Conservation (phyloP, 129 eudicot genomes). For the Flaveria brownii region DNA sequence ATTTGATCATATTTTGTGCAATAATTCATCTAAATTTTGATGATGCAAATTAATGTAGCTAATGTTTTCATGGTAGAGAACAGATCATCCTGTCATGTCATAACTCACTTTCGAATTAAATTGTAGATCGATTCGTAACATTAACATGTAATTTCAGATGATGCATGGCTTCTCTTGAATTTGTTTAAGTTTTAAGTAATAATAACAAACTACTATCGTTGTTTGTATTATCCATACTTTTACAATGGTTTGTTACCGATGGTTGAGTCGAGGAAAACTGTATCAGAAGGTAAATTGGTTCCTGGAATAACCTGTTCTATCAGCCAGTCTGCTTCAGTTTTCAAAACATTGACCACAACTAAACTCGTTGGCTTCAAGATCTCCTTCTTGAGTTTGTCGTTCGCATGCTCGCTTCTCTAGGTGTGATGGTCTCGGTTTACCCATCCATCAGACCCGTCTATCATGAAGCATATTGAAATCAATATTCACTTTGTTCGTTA, state of each 20-base stretch:
- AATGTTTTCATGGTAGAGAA: slow-evolving; percentile 16
- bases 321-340: background rate
- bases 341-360: background rate
- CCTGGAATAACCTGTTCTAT: background rate
- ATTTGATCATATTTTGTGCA: slow-evolving; percentile 30
- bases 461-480: no score
- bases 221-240: no score
- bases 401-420: no score
- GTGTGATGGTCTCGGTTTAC: no score
- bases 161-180: slow-evolving; percentile 21
- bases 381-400: no score
- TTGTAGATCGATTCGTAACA: slow-evolving; percentile 32
- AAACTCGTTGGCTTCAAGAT: background rate
- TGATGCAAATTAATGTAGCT: slow-evolving; percentile 33
- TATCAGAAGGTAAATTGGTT: background rate
- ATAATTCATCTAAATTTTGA: slow-evolving; percentile 45
- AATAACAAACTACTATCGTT: no score
- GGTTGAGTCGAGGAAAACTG: no score
- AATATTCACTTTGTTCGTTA: no score
- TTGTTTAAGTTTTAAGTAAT: slow-evolving; percentile 11
- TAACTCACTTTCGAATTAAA: slow-evolving; percentile 24
- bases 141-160: slow-evolving; percentile 33
- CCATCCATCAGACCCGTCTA: no score
- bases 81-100: background rate
- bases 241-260: no score